These are phyloP conservation scores for Wickerhamiella sergipiensis DNA, from an alignment of 805 yeast genomes.

Conservation along the genomic window DNA sequence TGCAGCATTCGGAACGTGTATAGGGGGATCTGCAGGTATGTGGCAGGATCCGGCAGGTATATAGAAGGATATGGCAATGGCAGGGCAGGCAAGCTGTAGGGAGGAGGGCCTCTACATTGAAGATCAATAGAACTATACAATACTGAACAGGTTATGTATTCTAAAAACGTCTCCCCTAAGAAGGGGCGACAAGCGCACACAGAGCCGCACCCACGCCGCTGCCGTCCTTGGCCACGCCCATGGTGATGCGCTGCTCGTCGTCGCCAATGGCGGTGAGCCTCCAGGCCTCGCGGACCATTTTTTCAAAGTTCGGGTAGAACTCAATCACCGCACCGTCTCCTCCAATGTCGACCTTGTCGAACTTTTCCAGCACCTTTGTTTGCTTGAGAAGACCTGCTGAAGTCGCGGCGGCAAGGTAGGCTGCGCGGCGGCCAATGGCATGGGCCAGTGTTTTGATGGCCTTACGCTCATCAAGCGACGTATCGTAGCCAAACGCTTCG, in stretches of 20 bases:
- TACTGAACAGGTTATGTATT: too few species aligned
- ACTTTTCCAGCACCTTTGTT: constrained; percentile 51
- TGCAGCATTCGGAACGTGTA: too few species aligned
- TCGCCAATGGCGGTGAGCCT: constrained; percentile 46
- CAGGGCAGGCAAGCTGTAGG: too few species aligned
- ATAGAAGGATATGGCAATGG: too few species aligned
- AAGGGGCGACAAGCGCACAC: constrained; percentile 47
- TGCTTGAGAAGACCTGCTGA: constrained; percentile 64
- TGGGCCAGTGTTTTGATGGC: constrained; percentile 62
- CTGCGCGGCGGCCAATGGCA: constrained; percentile 80
- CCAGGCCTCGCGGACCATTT: constrained; percentile 67
- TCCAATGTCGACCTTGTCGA: constrained; percentile 76
- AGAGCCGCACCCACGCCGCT: constrained; percentile 96
- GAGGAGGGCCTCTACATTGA: too few species aligned
- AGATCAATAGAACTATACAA: too few species aligned
- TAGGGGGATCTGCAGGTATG: too few species aligned
- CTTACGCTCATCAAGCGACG: constrained; percentile 55
- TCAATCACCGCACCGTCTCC: constrained; percentile 93
- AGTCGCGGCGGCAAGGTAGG: constrained; percentile 77
- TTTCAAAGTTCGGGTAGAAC: constrained; percentile 80
- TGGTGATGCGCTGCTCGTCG: constrained; percentile 58
- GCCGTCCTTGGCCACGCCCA: constrained; percentile 85
- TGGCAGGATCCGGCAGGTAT: too few species aligned
- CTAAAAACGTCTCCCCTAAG: too few species aligned
- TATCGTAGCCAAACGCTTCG: constrained; percentile 52